Evolutionary conservation across 768 basidiomycete genomes (phyloP).

Genomic region (Trametopsis cervina): DNA sequence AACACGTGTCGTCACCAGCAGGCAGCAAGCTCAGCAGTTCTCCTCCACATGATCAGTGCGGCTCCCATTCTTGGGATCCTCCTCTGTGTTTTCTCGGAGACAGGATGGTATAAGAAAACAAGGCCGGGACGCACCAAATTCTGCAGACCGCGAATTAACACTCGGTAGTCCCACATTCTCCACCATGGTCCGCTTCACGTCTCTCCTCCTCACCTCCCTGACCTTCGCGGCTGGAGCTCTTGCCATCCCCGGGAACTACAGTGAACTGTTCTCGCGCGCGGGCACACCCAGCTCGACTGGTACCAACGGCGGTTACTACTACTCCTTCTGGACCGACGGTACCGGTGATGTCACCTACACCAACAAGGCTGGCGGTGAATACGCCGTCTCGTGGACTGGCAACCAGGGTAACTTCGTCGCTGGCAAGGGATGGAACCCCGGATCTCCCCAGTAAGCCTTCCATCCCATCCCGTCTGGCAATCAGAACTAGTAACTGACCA

Average conservation of each 20-base stretch:
- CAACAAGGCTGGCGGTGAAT: constrained; percentile 25
- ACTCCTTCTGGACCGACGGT: constrained; percentile 32
- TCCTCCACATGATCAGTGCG: too few species aligned
- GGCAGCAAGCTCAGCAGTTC: too few species aligned
- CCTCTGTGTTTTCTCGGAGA: background rate
- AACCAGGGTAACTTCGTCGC: constrained; percentile 31
- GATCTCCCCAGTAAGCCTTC: constrained; percentile 18
- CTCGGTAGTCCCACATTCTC: too few species aligned
- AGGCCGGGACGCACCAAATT: background rate
- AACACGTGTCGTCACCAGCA: too few species aligned
- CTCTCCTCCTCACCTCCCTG: too few species aligned
- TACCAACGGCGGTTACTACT: constrained; percentile 29
- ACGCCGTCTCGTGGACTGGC: constrained; percentile 26
- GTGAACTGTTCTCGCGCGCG: constrained; percentile 6
- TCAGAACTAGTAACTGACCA: background rate
- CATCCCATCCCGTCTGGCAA: background rate
- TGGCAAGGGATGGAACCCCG: constrained; percentile 34
- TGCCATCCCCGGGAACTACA: too few species aligned
- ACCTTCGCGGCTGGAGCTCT: too few species aligned
- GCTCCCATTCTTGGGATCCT: too few species aligned
- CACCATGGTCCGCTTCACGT: too few species aligned
- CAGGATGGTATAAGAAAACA: background rate
- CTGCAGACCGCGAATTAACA: too few species aligned
- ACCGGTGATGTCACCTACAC: constrained; percentile 26
- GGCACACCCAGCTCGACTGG: constrained; percentile 22